These are phyloP conservation scores for Schwanniomyces yamadae DNA, from an alignment of 805 yeast species.

Conservation along the genomic window DNA sequence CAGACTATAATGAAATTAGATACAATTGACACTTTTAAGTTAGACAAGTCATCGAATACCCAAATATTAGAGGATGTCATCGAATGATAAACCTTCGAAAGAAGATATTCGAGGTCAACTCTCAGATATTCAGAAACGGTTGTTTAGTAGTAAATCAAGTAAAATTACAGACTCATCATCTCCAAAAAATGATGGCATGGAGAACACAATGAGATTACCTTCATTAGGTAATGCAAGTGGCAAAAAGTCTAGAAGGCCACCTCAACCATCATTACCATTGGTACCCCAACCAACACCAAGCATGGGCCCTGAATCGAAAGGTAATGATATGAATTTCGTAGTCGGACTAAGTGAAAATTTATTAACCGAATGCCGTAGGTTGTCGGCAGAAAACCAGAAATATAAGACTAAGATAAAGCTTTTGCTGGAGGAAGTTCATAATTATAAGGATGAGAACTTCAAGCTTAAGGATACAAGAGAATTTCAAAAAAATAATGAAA, in stretches of 20 bases:
- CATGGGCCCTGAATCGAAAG: conserved; percentile 44
- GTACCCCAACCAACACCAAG: conserved; percentile 19
- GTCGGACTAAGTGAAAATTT: conserved; percentile 74
- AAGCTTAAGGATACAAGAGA: conserved; percentile 34
- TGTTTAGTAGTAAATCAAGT: conserved; percentile 23
- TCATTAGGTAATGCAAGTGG: conserved; percentile 6
- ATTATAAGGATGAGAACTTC: conserved; percentile 32
- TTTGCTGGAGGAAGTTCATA: conserved; percentile 43
- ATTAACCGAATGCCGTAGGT: conserved; percentile 65
- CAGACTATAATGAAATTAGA: background rate
- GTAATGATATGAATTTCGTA: conserved; percentile 67
- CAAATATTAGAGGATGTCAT: conserved; percentile 5
- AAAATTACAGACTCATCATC: conserved; percentile 4
- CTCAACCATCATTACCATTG: conserved; percentile 1
- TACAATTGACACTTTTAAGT: too few species aligned
- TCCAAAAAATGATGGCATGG: conserved; percentile 10
- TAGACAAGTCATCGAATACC: background rate
- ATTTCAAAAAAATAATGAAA: conserved; percentile 42
- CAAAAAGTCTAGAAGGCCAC: background rate
- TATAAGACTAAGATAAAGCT: conserved; percentile 43
- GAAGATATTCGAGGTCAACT: conserved; percentile 39
- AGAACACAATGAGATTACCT: conserved; percentile 14
- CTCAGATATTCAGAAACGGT: conserved; percentile 36
- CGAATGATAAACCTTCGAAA: conserved; percentile 9
- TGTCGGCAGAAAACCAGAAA: conserved; percentile 61